Percentiles rank a stretch among this genome's conserved stretches.
phyloP scores from a whole-genome alignment of 2,329 filamentous ascomycete species.

The Rutstroemia sp. region DNA sequence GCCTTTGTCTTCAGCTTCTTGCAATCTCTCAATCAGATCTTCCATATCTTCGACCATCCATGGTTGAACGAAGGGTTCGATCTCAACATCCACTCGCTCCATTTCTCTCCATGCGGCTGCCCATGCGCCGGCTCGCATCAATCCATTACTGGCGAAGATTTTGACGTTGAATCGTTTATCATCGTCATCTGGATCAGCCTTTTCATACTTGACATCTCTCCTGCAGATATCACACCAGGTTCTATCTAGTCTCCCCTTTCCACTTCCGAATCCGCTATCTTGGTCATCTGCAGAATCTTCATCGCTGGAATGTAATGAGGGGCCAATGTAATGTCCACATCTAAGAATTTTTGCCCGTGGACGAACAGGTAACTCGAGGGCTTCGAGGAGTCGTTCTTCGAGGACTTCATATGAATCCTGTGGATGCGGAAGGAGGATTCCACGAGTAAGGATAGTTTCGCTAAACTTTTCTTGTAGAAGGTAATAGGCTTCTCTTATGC shows the following conservation, averaged over 20 bases:
- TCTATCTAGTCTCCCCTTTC: conserved; percentile 4
- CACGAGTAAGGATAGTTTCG: conserved; percentile 66
- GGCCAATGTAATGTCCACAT: conserved; percentile 68
- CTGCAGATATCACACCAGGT: conserved; percentile 30
- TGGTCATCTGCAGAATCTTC: conserved; percentile 21
- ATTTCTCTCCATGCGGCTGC: conserved; percentile 92
- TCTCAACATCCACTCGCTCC: conserved; percentile 95
- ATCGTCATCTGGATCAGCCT: conserved; percentile 14
- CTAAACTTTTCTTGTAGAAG: conserved; percentile 62
- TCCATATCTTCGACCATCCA: conserved; percentile 53
- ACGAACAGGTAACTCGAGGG: conserved; percentile 59
- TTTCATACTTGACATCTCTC: conserved; percentile 26
- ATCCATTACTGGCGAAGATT: conserved; percentile 88
- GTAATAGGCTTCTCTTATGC: conserved; percentile 55
- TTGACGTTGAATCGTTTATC: conserved; percentile 64
- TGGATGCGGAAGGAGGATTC: conserved; percentile 69
- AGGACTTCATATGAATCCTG: conserved; percentile 73
- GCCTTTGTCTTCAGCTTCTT: conserved; percentile 5
- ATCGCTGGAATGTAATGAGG: conserved; percentile 29
- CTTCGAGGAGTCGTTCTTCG: conserved; percentile 69
- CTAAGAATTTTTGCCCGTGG: conserved; percentile 62
- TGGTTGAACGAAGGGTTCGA: conserved; percentile 64
- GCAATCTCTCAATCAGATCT: conserved; percentile 34
- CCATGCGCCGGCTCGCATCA: conserved; percentile 91
- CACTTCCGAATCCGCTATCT: conserved; percentile 9